Percentiles rank a stretch among this genome's conserved stretches.
Evolutionary conservation across 345 rosid species (phyloP).

Genomic region (Eucalyptus camaldulensis): DNA sequence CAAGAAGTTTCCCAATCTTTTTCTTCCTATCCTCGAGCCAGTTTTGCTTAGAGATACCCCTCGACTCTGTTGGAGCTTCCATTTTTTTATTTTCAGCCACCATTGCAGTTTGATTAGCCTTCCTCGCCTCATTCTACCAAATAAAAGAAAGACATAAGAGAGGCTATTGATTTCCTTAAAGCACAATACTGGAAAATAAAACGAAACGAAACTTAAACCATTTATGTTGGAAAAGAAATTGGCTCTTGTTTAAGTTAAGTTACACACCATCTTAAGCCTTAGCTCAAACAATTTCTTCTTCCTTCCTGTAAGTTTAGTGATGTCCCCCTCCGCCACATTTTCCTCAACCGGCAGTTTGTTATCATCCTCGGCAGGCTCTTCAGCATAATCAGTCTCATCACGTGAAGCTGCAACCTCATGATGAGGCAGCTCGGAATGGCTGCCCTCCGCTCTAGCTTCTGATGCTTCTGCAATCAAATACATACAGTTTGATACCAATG

Average conservation of each 20-base stretch:
- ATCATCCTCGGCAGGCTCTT: slow-evolving; percentile 32
- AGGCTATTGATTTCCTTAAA: neutral
- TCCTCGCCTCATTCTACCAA: slow-evolving; percentile 71
- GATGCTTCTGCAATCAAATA: neutral
- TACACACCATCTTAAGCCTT: slow-evolving; percentile 73
- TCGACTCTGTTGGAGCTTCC: slow-evolving; percentile 76
- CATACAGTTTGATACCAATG: neutral
- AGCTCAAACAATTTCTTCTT: slow-evolving; percentile 67
- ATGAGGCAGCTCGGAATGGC: neutral
- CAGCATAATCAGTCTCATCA: slow-evolving; percentile 16
- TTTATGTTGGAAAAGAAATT: neutral
- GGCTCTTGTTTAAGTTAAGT: neutral
- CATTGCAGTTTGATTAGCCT: slow-evolving; percentile 82
- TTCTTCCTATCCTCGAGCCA: slow-evolving; percentile 89
- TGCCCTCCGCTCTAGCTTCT: neutral
- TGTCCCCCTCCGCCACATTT: slow-evolving; percentile 31
- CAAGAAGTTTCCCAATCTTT: slow-evolving; percentile 80
- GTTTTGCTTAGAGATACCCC: slow-evolving; percentile 88
- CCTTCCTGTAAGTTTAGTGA: slow-evolving; percentile 73
- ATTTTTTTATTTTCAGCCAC: slow-evolving; percentile 81
- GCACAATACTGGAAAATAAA: neutral
- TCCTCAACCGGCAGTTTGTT: slow-evolving; percentile 25
- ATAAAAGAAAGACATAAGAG: neutral
- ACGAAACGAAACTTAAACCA: neutral
- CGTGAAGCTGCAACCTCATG: slow-evolving; percentile 14